Evolutionary conservation across 2,329 filamentous ascomycete genomes (phyloP).

Genomic region (Chaetomiaceae sp.): DNA sequence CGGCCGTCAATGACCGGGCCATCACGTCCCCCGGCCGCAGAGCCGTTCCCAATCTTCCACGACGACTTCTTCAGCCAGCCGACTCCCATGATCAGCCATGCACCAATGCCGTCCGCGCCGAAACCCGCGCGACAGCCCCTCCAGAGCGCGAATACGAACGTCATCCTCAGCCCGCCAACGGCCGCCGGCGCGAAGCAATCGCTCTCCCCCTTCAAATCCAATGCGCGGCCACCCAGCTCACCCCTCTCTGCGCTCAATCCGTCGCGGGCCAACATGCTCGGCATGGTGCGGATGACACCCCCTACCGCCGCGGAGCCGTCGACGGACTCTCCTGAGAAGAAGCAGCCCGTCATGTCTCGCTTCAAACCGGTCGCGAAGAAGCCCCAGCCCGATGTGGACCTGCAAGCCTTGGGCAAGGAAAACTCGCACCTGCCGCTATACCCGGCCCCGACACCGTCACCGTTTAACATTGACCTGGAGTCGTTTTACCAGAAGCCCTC

Average conservation of each 20-base stretch:
- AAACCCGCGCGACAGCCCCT: slow-evolving; percentile 45
- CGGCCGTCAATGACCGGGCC: slow-evolving; percentile 49
- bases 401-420: slow-evolving; percentile 45
- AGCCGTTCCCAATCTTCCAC: slow-evolving; percentile 46
- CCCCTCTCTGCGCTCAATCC: slow-evolving; percentile 54
- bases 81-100: slow-evolving; percentile 47
- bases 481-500: slow-evolving; percentile 47
- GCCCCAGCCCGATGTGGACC: slow-evolving; percentile 38
- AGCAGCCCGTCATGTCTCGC: slow-evolving; percentile 50
- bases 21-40: slow-evolving; percentile 42
- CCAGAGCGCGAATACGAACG: slow-evolving; percentile 51
- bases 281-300: slow-evolving; percentile 61
- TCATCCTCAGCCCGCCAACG: slow-evolving; percentile 59
- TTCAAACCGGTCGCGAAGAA: slow-evolving; percentile 54
- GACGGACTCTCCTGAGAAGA: slow-evolving; percentile 67
- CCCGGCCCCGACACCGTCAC: slow-evolving; percentile 38
- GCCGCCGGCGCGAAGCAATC: slow-evolving; percentile 53
- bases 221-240: slow-evolving; percentile 49
- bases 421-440: slow-evolving; percentile 49
- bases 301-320: slow-evolving; percentile 47
- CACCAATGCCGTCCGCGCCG: slow-evolving; percentile 47
- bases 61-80: slow-evolving; percentile 44
- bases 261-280: slow-evolving; percentile 53
- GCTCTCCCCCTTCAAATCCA: slow-evolving; percentile 54
- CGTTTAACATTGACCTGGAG: slow-evolving; percentile 46